Base-by-base conservation (phyloP, 2,329 filamentous ascomycete genomes). In the Cryphonectria carpinicola region DNA sequence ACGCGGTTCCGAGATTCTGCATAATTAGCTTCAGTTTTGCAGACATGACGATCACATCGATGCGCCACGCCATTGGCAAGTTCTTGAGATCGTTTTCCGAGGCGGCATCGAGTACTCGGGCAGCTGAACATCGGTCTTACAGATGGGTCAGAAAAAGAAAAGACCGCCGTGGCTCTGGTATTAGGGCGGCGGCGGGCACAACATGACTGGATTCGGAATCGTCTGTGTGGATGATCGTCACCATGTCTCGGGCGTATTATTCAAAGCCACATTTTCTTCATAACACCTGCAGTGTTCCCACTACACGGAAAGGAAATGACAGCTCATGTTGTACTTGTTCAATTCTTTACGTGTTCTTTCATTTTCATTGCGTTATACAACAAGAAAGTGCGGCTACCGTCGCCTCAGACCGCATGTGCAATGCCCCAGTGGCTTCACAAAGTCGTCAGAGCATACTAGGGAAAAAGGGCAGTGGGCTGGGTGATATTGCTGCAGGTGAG, bases 221-320 rank as follows among this genome's bases (percentile, higher is more conserved):
- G 19, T 25, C 5, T n/a, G 13, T n/a, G 13, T 66, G 60, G 28
- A 52, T 46, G 0, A n/a, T 37, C 37, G 56, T 17, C 28, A 69
- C 43, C 56, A 66, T 71, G 70, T 71, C 70, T 69, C 67, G 54
- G 70, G 32, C 19, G 43, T 69, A 71, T 66, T 43, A 52, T n/a
- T 68, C 22, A 11, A 28, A 41, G 60, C 35, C 60, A 62, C 60
- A 25, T 13, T n/a, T 14, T 11, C 11, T 7, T 35, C 14, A n/a
- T 49, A 22, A 22, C 7, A 49, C n/a, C 46, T 49, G 19, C 22
- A n/a, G 46, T 49, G 46, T n/a, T 49, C 7, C 6, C 19, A 49
- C 19, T 49, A 11, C 22, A 49, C 46, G 46, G 22, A 7, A 49
- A n/a, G 7, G 17, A 46, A 17, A n/a, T 49, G 14, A 32, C 41